Evolutionary conservation across 805 yeast genomes (phyloP).

Genomic region (Suhomyces canberraensis): DNA sequence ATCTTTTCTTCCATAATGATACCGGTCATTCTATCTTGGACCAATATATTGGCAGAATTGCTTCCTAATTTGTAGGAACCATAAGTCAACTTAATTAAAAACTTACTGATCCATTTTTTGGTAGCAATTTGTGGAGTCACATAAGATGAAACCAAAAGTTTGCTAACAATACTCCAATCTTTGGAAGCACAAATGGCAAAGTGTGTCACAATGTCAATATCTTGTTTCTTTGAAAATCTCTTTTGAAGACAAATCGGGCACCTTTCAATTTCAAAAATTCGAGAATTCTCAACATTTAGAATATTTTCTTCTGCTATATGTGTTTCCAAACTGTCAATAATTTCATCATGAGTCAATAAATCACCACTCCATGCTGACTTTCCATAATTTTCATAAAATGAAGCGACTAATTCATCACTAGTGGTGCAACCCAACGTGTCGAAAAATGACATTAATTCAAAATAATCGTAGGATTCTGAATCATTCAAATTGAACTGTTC

Average conservation of each 20-base stretch:
- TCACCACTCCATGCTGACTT: conserved; percentile 56
- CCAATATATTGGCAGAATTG: conserved; percentile 90
- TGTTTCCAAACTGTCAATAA: conserved; percentile 46
- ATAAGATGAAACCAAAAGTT: conserved; percentile 60
- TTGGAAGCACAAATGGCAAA: conserved; percentile 81
- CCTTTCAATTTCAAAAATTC: conserved; percentile 56
- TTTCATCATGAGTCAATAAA: conserved; percentile 40
- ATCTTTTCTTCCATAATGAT: conserved; percentile 89
- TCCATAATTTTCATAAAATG: conserved; percentile 46
- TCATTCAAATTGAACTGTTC: conserved; percentile 49
- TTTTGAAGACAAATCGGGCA: conserved; percentile 82
- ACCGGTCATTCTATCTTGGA: conserved; percentile 89
- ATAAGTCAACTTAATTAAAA: conserved; percentile 77
- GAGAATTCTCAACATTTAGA: conserved; percentile 15
- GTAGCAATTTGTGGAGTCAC: conserved; percentile 82
- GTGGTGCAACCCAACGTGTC: conserved; percentile 56
- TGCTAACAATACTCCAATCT: conserved; percentile 68
- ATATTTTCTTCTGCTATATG: conserved; percentile 20
- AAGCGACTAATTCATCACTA: conserved; percentile 52
- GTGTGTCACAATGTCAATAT: conserved; percentile 76
- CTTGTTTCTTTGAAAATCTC: conserved; percentile 49
- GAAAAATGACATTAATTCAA: conserved; percentile 62
- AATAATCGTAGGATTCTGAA: conserved; percentile 42
- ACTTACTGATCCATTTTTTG: conserved; percentile 83
- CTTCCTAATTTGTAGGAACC: conserved; percentile 82